Percentiles rank a stretch among this genome's conserved stretches.
Evolutionary conservation across 192 early-diverging fungal genomes (phyloP).

Genomic region (Linnemannia zychae): DNA sequence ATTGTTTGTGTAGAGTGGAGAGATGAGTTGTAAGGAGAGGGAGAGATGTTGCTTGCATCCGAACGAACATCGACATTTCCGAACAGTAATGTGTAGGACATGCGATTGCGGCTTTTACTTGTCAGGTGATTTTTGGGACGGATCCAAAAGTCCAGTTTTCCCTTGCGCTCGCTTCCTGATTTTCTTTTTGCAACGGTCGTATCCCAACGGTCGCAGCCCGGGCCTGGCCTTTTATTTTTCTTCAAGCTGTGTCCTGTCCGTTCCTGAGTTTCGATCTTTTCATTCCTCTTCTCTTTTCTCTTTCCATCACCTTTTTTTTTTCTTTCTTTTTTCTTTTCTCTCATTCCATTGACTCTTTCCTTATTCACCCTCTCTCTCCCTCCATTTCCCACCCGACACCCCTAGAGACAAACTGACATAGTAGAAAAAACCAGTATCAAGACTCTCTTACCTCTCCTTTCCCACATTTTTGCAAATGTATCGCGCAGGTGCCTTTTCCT

Average conservation of each 20-base stretch:
- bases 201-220: not conserved
- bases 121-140: not conserved
- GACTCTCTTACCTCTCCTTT: not conserved
- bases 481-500: slow-evolving; percentile 25
- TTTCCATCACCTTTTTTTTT: not conserved
- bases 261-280: slow-evolving; percentile 13
- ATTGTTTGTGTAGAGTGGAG: slow-evolving; percentile 15
- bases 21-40: not conserved
- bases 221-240: not conserved
- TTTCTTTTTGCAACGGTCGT: not conserved
- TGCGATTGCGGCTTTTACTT: not conserved
- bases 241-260: not conserved
- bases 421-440: not conserved
- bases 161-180: not conserved
- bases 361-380: not conserved
- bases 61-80: not conserved
- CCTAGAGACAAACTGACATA: not conserved
- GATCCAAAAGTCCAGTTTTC: not conserved
- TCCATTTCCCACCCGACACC: not conserved
- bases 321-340: not conserved
- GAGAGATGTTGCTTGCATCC: slow-evolving; percentile 6
- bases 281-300: not conserved
- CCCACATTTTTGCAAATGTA: slow-evolving; percentile 13
- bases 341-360: not conserved
- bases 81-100: not conserved